Evolutionary conservation across 768 basidiomycete species (phyloP).

Genomic region (Kwoniella dejecticola): DNA sequence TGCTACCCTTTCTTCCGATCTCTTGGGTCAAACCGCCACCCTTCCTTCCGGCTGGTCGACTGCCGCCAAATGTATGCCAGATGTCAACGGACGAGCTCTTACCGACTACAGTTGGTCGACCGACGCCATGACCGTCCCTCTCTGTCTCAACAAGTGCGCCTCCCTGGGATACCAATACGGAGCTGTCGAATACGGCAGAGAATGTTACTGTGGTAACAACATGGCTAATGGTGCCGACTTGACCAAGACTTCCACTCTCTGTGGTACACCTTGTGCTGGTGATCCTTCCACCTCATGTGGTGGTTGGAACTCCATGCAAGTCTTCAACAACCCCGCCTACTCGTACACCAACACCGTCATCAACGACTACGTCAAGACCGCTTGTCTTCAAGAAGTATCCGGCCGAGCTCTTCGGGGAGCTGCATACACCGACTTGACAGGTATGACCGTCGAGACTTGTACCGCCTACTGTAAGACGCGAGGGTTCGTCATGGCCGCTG

Average conservation of each 20-base stretch:
- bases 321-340: constrained; percentile 29
- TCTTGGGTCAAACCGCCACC: constrained; percentile 19
- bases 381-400: constrained; percentile 42
- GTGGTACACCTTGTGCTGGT: constrained; percentile 33
- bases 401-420: constrained; percentile 40
- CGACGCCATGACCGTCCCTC: constrained; percentile 29
- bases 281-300: constrained; percentile 22
- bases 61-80: constrained; percentile 29
- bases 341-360: constrained; percentile 26
- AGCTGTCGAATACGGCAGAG: constrained; percentile 29
- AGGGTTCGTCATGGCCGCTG: constrained; percentile 38
- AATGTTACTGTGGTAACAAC: constrained; percentile 40
- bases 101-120: constrained; percentile 27
- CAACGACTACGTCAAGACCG: constrained; percentile 35
- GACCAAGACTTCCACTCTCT: constrained; percentile 13
- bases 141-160: constrained; percentile 35
- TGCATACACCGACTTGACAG: constrained; percentile 21
- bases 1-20: constrained; percentile 16
- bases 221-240: constrained; percentile 37
- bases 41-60: constrained; percentile 31
- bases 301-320: constrained; percentile 22
- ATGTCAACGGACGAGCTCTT: constrained; percentile 40
- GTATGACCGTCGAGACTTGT: constrained; percentile 37
- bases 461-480: constrained; percentile 31
- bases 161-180: constrained; percentile 30